Base-by-base conservation (phyloP, 1,139 yeast genomes). In the Debaryomyces fabryi region DNA sequence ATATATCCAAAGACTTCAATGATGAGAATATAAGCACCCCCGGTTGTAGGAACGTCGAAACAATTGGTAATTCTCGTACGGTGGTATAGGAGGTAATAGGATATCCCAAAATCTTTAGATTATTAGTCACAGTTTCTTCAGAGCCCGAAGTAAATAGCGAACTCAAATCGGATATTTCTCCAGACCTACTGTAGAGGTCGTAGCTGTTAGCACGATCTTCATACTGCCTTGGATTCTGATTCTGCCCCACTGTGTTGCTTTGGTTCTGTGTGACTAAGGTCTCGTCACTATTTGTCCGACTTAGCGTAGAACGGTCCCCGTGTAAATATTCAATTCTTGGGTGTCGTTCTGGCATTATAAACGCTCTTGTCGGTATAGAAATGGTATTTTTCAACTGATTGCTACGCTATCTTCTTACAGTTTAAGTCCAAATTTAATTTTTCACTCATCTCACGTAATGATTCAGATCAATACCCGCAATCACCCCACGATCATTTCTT, bases 121-220 rank as follows among this genome's bases (percentile, higher is more conserved):
- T 54, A 4, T 62, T 64, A 18, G 59, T 55, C 20, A 69, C 50
- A 0, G 78, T 72, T 32, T 69, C 72, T 5, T 63, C 69, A 1
- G 73, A 67, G 12, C 49, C 50, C 21, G 49, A 45, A 1, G 68
- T 63, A 13, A 58, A 45, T 3, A 68, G 40, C 4, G 72, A 65
- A 25, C 32, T 52, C 24, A 52, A 20, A 29, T 65, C 68, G 13
- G 56, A 50, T 23, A 42, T n/a, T 24, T 49, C 56, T 32, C 46
- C 44, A 16, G 46, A n/a, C 12, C 37, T 16, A 35, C 13, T 33
- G 15, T 35, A 8, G 15, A n/a, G 20, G 5, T 10, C 16, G 21
- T 6, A 15, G 35, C n/a, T 18, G 35, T 15, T 10, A 15, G 16
- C 35, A 2, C 16, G 20, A 5, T 15, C 6, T 15, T 32, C 35